Evolutionary conservation across 2,329 filamentous ascomycete species (phyloP).

Genomic region (Plectosphaerella cucumerina): DNA sequence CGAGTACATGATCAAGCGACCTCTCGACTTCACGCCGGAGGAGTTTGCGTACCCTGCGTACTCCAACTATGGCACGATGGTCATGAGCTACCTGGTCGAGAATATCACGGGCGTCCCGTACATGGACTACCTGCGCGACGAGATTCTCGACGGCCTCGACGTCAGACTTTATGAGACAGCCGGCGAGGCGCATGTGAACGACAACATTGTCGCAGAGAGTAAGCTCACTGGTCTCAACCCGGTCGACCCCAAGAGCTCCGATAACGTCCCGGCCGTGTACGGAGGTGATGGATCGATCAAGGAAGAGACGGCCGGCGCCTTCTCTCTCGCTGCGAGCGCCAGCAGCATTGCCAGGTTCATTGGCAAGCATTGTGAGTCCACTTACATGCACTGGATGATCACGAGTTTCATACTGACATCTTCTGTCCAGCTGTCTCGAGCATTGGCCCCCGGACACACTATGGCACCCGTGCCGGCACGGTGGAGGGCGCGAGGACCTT

Average conservation of each 20-base stretch:
- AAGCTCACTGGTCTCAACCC: conserved; percentile 8
- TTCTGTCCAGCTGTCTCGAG: conserved; percentile 3
- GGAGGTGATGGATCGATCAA: conserved; percentile 14
- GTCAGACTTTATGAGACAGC: conserved; percentile 11
- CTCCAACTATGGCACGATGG: conserved; percentile 12
- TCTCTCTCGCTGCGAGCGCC: conserved; percentile 9
- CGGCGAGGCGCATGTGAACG: conserved; percentile 3
- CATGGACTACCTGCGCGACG: conserved; percentile 5
- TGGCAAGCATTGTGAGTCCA: conserved; percentile 4
- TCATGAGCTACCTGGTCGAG: conserved; percentile 9
- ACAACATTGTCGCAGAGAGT: conserved; percentile 11
- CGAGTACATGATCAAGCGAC: conserved; percentile 8
- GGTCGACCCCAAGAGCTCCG: neutral
- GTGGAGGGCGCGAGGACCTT: conserved; percentile 2
- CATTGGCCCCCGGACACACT: conserved; percentile 1
- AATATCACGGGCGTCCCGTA: conserved; percentile 9
- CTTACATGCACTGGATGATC: neutral
- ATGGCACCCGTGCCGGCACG: neutral
- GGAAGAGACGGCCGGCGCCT: conserved; percentile 8
- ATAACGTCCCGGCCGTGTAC: neutral
- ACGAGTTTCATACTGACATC: neutral
- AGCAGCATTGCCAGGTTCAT: conserved; percentile 7
- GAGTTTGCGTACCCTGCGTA: conserved; percentile 3
- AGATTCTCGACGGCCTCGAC: conserved; percentile 7
- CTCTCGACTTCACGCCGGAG: conserved; percentile 7